A percentile compares a stretch with the other conserved stretches of the same genome.
These are phyloP conservation scores for Sphaerostilbella broomeana DNA, from an alignment of 2,329 filamentous ascomycete species.

Conservation along the genomic window DNA sequence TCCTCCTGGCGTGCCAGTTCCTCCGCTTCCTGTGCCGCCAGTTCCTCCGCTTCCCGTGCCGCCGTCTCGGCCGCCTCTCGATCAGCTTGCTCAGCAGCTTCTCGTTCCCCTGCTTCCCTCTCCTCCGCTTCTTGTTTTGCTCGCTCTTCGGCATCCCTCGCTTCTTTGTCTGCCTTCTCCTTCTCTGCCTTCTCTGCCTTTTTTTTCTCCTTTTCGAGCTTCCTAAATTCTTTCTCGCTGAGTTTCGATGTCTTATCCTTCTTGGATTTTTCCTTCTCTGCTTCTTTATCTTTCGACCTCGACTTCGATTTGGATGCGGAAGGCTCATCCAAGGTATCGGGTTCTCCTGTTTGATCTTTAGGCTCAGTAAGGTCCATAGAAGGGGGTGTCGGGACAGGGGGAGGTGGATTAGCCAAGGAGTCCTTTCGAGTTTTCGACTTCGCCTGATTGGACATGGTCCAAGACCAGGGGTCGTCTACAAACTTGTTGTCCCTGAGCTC, in stretches of 20 bases:
- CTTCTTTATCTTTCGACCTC: conserved; percentile 31
- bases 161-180: conserved; percentile 23
- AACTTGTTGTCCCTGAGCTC: conserved; percentile 38
- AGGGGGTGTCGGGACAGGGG: conserved; percentile 43
- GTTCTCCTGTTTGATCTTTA: conserved; percentile 28
- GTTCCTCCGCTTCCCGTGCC: conserved; percentile 19
- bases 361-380: conserved; percentile 39
- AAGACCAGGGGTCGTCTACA: conserved; percentile 37
- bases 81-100: conserved; percentile 24
- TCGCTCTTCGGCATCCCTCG: conserved; percentile 27
- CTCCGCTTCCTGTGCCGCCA: conserved; percentile 22
- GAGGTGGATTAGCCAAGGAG: conserved; percentile 36
- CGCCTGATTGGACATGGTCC: conserved; percentile 37
- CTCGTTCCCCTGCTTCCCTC: conserved; percentile 8
- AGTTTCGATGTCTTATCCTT: conserved; percentile 39
- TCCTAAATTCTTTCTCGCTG: conserved; percentile 44
- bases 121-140: conserved; percentile 16
- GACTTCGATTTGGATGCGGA: conserved; percentile 33
- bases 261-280: conserved; percentile 27
- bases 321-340: conserved; percentile 32
- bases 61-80: conserved; percentile 27
- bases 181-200: conserved; percentile 36
- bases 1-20: conserved; percentile 17
- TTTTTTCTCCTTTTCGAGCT: conserved; percentile 43
- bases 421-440: conserved; percentile 36